phyloP scores from a whole-genome alignment of 192 early-diverging fungal species.

The Rhizophagus clarus region DNA sequence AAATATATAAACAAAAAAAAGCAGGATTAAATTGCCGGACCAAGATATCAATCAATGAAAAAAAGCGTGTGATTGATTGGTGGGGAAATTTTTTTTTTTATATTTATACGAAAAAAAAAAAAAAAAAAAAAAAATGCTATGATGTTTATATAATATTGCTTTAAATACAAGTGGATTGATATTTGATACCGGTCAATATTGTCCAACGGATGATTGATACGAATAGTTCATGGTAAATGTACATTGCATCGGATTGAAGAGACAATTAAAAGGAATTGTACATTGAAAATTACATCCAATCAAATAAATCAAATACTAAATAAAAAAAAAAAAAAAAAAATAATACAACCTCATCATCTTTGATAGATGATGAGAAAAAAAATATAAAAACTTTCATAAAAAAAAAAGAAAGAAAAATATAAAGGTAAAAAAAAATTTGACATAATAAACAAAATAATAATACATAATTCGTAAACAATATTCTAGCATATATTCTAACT shows the following conservation, averaged over 20 bases:
- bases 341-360: neutral
- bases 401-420: neutral
- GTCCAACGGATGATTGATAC: neutral
- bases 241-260: neutral
- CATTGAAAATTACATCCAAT: neutral
- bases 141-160: neutral
- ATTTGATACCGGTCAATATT: neutral
- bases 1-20: neutral
- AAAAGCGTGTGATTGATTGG: neutral
- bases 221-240: neutral
- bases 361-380: neutral
- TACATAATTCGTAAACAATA: neutral
- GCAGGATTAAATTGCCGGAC: neutral
- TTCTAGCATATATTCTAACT: neutral
- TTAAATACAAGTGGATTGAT: neutral
- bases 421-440: neutral
- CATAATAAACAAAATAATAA: neutral
- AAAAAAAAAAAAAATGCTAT: constrained; percentile 1
- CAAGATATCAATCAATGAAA: neutral
- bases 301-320: neutral
- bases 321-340: neutral
- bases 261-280: neutral
- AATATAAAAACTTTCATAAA: neutral
- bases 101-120: neutral
- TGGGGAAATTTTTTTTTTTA: neutral